These are phyloP conservation scores for Nicotiana attenuata DNA, from an alignment of 257 asterid genomes.

Conservation along the genomic window DNA sequence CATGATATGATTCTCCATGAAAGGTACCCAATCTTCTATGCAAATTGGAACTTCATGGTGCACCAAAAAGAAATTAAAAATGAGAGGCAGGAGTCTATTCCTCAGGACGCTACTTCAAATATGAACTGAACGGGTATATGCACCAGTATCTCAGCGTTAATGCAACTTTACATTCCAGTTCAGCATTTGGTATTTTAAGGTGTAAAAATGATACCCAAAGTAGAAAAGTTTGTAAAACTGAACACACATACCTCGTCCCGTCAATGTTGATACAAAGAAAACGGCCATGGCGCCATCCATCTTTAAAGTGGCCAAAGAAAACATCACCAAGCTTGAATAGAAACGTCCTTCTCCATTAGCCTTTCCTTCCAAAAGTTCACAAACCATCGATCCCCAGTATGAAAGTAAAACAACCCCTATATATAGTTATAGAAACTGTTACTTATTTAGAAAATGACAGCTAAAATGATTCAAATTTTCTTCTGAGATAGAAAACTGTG, in stretches of 20 bases:
- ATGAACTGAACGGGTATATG: background rate
- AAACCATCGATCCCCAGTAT: slow-evolving; percentile 93
- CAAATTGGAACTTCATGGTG: too few relatives aligned
- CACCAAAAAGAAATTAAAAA: too few relatives aligned
- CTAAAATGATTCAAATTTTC: background rate
- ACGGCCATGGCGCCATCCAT: slow-evolving; percentile 92
- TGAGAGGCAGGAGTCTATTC: too few relatives aligned
- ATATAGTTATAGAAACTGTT: slow-evolving; percentile 11
- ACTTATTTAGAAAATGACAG: background rate
- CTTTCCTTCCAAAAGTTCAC: slow-evolving; percentile 89
- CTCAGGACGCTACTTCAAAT: background rate
- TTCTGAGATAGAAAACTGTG: background rate
- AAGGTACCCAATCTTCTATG: too few relatives aligned
- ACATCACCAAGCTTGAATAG: slow-evolving; percentile 79
- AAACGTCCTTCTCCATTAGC: slow-evolving; percentile 95
- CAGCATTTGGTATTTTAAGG: background rate
- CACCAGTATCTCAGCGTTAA: background rate
- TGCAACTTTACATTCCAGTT: background rate
- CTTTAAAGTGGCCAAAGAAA: slow-evolving; percentile 88
- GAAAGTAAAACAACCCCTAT: slow-evolving; percentile 95
- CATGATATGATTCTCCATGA: too few relatives aligned
- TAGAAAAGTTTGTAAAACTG: background rate
- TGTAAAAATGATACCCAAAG: background rate
- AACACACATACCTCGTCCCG: slow-evolving; percentile 63
- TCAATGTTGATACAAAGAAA: slow-evolving; percentile 76